Percentiles rank a stretch among this genome's conserved stretches.
These are phyloP conservation scores for Fusarium oxysporum DNA, from an alignment of 2,329 filamentous ascomycete species.

Conservation along the genomic window DNA sequence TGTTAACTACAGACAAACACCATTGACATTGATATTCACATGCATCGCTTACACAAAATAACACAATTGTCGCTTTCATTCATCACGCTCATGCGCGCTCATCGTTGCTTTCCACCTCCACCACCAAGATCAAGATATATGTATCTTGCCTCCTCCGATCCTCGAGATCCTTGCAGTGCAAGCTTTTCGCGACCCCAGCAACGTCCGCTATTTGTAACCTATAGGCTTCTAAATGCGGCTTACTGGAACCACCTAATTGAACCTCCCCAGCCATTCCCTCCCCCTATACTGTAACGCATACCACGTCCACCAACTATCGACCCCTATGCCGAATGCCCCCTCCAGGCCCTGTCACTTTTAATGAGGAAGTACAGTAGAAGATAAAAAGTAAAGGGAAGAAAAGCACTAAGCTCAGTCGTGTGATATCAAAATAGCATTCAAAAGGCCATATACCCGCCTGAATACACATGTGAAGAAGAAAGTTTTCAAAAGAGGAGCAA, in stretches of 20 bases:
- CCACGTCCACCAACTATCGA: background rate
- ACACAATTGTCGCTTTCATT: slow-evolving; percentile 42
- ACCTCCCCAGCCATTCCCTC: slow-evolving; percentile 24
- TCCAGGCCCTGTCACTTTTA: slow-evolving; percentile 31
- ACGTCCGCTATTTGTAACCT: slow-evolving; percentile 1
- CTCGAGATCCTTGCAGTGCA: slow-evolving; percentile 16
- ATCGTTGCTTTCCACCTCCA: slow-evolving; percentile 19
- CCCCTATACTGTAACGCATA: slow-evolving; percentile 1
- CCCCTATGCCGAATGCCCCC: slow-evolving; percentile 27
- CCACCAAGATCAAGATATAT: background rate
- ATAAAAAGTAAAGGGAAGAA: slow-evolving; percentile 30
- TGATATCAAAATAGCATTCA: slow-evolving; percentile 37
- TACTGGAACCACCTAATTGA: background rate
- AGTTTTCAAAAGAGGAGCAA: slow-evolving; percentile 31
- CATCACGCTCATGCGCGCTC: slow-evolving; percentile 40
- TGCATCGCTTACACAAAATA: slow-evolving; percentile 1
- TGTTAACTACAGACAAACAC: background rate
- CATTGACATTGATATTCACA: background rate
- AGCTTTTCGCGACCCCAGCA: slow-evolving; percentile 1
- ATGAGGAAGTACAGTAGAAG: slow-evolving; percentile 34
- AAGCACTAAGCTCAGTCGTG: slow-evolving; percentile 42
- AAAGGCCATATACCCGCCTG: slow-evolving; percentile 23
- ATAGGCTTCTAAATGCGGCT: slow-evolving; percentile 9
- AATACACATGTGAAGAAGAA: slow-evolving; percentile 27
- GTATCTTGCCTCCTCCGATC: background rate